Evolutionary conservation across 2,329 filamentous ascomycete species (phyloP), one percentile per base, ranked within the genome.

Genomic region (Tolypocladium cylindrosporum): DNA sequence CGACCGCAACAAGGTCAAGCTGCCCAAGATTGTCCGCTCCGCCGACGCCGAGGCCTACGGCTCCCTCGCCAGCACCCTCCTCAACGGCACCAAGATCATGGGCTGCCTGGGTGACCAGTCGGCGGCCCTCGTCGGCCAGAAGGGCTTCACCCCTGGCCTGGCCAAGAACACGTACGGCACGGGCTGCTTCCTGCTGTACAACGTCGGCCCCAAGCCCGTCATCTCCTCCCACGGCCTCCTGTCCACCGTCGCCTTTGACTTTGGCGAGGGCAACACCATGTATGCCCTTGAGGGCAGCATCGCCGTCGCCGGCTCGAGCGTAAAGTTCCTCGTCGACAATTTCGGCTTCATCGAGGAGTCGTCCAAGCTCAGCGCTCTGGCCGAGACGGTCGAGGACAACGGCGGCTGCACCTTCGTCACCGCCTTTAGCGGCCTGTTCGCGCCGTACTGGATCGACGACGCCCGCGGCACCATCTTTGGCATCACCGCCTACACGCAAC

Each of bases 161-260:
- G 90, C 89, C 55, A 93, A 93, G 77, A 93, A 93, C 71, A 93
- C 90, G 0, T 93, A 93, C 69, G 90, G 90, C 45, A 93, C 90
- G 0, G 90, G 90, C 27, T 92, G 89, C 71, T 94, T 94, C 76
- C 74, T 93, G 63, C 82, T 93, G 8, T 92, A 91, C 74, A 92
- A 94, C 67, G 87, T 91, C 16, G 90, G 90, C 31, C 79, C 85
- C 31, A 88, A 90, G 73, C 89, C 89, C 5, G 88, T 92, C 57
- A 85, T 92, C 59, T 93, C 90, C 0, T 84, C 78, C 36, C 87
- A 92, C 68, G 90, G 90, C 3, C 78, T 94, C 16, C 75, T 93
- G 36, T 86, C 86, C 36, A 93, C 90, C 0, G 85, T 93, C 19
- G 90, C 86, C 0, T 93, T 89, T 70, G 83, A 92, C 70, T 86